Evolutionary conservation across 2,329 filamentous ascomycete species (phyloP), one percentile per base, ranked within the genome.

Genomic region (Neopestalotiopsis sp.): DNA sequence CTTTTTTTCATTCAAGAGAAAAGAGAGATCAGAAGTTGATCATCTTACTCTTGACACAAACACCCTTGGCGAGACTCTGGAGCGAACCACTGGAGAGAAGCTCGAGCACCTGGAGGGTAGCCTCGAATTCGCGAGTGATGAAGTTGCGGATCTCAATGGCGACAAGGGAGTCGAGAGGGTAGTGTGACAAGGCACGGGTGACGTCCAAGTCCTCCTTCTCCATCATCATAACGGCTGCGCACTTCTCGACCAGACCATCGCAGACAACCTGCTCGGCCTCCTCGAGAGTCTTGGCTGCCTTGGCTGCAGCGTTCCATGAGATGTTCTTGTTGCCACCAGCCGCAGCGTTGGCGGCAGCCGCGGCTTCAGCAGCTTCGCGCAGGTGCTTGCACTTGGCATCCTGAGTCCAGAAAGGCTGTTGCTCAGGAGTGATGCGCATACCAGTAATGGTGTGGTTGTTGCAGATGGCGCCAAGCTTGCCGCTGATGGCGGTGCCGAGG

Each of bases 311-410:
- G 49, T 83, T 82, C 73, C 84, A 83, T 1, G 84, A 85, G 5
- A 85, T 77, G 0, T 77, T 72, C 42, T 77, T 78, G 42, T 71
- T 60, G 20, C 72, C 73, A 1, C 70, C 58, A 2, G 73, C 72
- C 6, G 77, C 74, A 14, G 80, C 76, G 45, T 78, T 78, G 10
- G 78, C 78, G 0, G 78, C 81, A 9, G 81, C 78, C 0, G 79
- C 80, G 7, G 79, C 80, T n/a, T 82, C 80, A 2, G 81, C 78
- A 0, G 79, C 77, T 69, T 82, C 76, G 13, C 82, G 82, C 32
- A 89, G 80, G 40, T 82, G 79, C 67, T 83, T 83, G 77, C 89
- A 89, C 74, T 87, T 88, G 66, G 83, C 84, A 63, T 90, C 87
- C 2, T 81, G 75, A 3, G 82, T 83, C 83, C 86, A 89, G 78